Base-by-base conservation (phyloP, 352 stramenopile species). In the Blastocystis sp. region DNA sequence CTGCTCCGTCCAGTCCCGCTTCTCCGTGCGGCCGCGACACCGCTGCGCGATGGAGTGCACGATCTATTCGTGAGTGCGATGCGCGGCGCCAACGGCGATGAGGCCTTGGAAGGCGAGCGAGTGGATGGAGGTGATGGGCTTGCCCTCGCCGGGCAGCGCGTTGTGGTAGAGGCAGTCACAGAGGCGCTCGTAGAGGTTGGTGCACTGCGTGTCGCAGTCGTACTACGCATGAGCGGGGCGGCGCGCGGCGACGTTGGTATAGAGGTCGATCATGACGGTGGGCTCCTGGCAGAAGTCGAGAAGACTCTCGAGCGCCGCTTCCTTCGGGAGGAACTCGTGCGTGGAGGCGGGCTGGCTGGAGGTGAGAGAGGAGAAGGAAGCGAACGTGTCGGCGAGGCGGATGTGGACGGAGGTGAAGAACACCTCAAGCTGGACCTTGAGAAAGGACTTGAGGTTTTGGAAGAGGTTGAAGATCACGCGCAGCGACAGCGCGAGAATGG, bases 391-490 rank as follows among this genome's bases (percentile, higher is more conserved):
- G n/a, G 67, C 67, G 34, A 88, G 96, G 48, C 95, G 92, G 90
- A 99, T 94, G 91, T 99, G 96, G 28, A 98, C 95, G 67, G 92
- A 97, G 21, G 94, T 98, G 88, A 99, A 95, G 89, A 99, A 99
- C 0, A 99, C 95, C 90, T 99, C 97, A 56, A 99, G 92, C 89
- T 98, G 96, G 23, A 99, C 94, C 80, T 99, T 99, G 5, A 99
- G 89, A 86, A 98, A 95, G 89, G 98, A 94, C 89, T 98, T 98
- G 90, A 99, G 98, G 69, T 94, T 97, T 89, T 98, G 97, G 91
- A 99, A 99, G 14, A 99, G 92, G 90, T 99, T 99, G 88, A 99
- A 99, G 81, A 99, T 96, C 11, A 99, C 96, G 48, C 97, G 93
- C 53, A 99, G 91, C 56, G 95, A 97, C n/a, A 95, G 90, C 87